Percentiles rank a stretch among this genome's conserved stretches.
phyloP scores from a whole-genome alignment of 495 filamentous ascomycete species.

The Evernia prunastri region DNA sequence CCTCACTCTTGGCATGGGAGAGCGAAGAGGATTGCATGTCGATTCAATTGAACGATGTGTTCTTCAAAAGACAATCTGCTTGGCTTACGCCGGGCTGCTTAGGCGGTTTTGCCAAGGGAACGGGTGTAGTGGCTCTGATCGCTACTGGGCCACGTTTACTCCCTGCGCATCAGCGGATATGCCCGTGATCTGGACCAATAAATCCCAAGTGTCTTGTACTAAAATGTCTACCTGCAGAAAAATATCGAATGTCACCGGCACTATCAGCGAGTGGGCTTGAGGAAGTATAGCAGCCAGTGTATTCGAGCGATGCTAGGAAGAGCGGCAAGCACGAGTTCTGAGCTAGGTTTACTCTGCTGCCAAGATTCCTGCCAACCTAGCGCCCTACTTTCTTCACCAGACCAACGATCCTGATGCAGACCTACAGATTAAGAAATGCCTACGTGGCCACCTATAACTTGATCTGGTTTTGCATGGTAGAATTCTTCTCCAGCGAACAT shows the following conservation, averaged over 20 bases:
- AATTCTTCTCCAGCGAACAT: background rate
- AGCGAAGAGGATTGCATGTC: too few species aligned
- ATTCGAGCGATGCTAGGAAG: too few species aligned
- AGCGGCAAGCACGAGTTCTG: background rate
- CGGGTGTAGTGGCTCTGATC: background rate
- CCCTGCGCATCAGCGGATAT: background rate
- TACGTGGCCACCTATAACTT: background rate
- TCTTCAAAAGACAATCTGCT: too few species aligned
- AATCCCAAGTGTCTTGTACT: background rate
- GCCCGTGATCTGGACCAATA: background rate
- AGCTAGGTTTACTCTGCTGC: too few species aligned
- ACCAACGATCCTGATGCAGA: background rate
- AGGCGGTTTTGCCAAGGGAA: background rate
- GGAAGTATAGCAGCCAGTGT: too few species aligned
- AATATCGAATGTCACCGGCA: too few species aligned
- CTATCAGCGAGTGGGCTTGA: too few species aligned
- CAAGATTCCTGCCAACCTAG: too few species aligned
- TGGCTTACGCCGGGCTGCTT: too few species aligned
- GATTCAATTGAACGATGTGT: too few species aligned
- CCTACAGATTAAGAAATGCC: background rate
- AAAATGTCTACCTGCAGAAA: background rate
- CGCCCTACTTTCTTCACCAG: too few species aligned
- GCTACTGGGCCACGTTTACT: background rate
- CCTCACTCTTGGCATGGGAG: too few species aligned
- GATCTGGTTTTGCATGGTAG: slow-evolving; percentile 6